Evolutionary conservation across 2,329 filamentous ascomycete genomes (phyloP), one percentile per base, ranked within the genome.

Genomic region (Paecilomyces niveus): DNA sequence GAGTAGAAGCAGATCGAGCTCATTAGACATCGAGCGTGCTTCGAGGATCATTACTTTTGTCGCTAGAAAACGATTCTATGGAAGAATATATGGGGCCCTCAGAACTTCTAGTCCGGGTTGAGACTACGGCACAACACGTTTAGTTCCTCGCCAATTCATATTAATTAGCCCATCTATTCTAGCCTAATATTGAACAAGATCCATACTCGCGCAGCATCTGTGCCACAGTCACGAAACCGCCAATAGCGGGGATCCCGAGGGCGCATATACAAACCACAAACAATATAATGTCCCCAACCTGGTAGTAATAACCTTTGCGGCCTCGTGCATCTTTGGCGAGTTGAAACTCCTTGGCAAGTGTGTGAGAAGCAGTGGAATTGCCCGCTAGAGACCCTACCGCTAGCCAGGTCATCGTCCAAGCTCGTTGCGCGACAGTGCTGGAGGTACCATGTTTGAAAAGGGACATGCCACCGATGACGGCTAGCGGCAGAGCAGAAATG

Each of bases 341-440:
- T 45, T 45, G 35, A 8, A 45, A 8, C 5, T 45, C 18, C 35
- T 45, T 45, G 3, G 35, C 35, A 18, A 45, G 13, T 18, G 15
- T 18, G 15, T 45, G 35, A 6, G 35, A 45, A 45, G 15, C 15
- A 18, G n/a, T 45, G 15, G 15, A 45, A 18, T n/a, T n/a, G n/a
- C 35, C 35, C 3, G 8, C 35, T 8, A 45, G 1, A 13, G 35
- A 45, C 13, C 65, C 58, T n/a, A 61, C 51, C 1, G 65, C 57
- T 53, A 68, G 61, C 61, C 71, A 70, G 24, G 61, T 55, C 54
- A 67, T 65, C 31, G 62, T 71, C 54, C 60, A 61, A 3, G 35
- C 57, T 56, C 70, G 65, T 39, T 66, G 68, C 1, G 57, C 55
- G 1, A 31, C 26, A 2, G 68, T 69, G 22, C 68, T 69, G 1